Conservation (phyloP, 2,329 filamentous ascomycete genomes). For the Monilinia aucupariae region DNA sequence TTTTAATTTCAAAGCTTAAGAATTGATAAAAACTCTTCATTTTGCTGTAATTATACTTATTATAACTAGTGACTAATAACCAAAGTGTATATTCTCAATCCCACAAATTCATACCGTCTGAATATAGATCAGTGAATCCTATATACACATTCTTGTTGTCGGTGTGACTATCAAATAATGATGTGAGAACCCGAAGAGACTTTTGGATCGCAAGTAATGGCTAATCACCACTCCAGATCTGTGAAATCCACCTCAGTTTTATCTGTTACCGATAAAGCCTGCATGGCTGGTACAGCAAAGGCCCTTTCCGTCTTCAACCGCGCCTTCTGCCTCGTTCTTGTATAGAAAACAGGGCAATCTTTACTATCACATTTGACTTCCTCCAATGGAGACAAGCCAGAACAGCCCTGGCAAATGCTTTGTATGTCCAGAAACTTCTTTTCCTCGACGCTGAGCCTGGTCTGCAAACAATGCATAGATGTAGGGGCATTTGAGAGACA, state of each 20-base stretch:
- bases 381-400: constrained; percentile 65
- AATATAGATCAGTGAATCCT: no score
- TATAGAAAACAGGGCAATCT: constrained; percentile 91
- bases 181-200: neutral
- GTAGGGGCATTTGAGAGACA: constrained; percentile 52
- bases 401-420: constrained; percentile 73
- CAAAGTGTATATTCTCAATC: no score
- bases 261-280: constrained; percentile 36
- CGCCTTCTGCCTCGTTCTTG: constrained; percentile 57
- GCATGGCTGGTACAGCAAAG: constrained; percentile 40
- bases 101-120: no score
- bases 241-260: constrained; percentile 18
- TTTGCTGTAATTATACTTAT: no score
- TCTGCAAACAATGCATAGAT: constrained; percentile 60
- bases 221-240: constrained; percentile 31
- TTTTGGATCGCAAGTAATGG: neutral
- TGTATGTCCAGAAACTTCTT: constrained; percentile 58
- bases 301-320: constrained; percentile 38
- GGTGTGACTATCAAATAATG: neutral
- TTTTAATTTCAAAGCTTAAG: no score
- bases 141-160: no score
- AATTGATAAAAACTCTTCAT: no score
- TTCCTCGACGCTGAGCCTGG: constrained; percentile 58
- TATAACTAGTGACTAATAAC: no score
- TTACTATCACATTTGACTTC: constrained; percentile 82